Evolutionary conservation across 768 basidiomycete species (phyloP).

Genomic region (Cytidiella melzeri): DNA sequence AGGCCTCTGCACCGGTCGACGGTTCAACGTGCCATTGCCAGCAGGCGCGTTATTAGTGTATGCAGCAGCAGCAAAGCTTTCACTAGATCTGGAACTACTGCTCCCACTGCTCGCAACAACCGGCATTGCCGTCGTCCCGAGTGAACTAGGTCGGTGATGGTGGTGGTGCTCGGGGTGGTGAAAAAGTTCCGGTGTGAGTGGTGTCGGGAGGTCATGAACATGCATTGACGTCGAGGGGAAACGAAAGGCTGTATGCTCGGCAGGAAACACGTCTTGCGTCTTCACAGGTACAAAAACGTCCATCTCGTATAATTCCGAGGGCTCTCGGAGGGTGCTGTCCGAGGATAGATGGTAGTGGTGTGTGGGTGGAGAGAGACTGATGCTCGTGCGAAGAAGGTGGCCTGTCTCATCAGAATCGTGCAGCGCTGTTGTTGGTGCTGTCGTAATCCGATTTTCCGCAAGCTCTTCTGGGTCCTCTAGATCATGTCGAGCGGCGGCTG

Average conservation of each 20-base stretch:
- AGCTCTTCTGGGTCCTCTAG: background rate
- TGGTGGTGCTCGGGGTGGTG: background rate
- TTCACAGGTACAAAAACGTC: background rate
- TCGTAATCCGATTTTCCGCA: too few relatives aligned
- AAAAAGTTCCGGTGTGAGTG: background rate
- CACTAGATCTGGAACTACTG: background rate
- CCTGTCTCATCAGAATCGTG: background rate
- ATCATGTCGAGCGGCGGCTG: background rate
- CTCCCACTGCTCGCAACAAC: background rate
- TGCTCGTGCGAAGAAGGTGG: background rate
- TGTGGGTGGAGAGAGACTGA: background rate
- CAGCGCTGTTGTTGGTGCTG: too few relatives aligned
- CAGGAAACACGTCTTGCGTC: background rate
- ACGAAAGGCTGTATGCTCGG: too few relatives aligned
- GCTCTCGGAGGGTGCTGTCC: background rate
- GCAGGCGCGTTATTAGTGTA: background rate
- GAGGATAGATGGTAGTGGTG: background rate
- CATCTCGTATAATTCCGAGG: background rate
- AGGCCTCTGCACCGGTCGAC: background rate
- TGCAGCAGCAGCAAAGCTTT: too few relatives aligned
- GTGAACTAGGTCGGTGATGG: too few relatives aligned
- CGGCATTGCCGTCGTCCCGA: too few relatives aligned
- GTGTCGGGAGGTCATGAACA: too few relatives aligned
- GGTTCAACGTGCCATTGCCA: background rate
- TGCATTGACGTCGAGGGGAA: too few relatives aligned